phyloP scores from a whole-genome alignment of 2,329 filamentous ascomycete species.

The Scortechinia acanthostroma region DNA sequence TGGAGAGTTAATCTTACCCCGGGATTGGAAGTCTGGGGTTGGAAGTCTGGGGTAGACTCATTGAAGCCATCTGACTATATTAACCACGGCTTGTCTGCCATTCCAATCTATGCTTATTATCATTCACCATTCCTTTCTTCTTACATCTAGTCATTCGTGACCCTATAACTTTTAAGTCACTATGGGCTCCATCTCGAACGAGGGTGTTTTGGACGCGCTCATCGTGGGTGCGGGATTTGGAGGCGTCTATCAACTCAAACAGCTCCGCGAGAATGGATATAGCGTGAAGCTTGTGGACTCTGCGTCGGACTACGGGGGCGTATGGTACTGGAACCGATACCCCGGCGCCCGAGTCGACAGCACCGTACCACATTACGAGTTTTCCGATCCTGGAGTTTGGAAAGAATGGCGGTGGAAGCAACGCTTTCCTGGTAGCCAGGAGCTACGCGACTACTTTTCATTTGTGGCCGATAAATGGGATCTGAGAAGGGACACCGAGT shows the following conservation, averaged over 20 bases:
- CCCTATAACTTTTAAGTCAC: no score
- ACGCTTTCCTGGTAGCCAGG: not conserved
- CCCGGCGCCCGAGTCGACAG: slow-evolving; percentile 8
- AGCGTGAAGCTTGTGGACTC: slow-evolving; percentile 4
- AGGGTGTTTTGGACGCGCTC: no score
- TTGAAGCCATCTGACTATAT: no score
- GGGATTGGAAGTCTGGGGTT: no score
- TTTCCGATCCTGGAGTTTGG: not conserved
- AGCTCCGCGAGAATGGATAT: slow-evolving; percentile 6
- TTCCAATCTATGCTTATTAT: no score
- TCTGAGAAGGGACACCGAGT: slow-evolving; percentile 24
- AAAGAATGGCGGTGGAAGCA: not conserved
- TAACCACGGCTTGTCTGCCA: no score
- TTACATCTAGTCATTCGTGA: no score
- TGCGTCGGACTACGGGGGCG: slow-evolving; percentile 5
- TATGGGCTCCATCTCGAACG: no score
- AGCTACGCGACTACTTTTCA: not conserved
- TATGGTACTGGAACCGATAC: slow-evolving; percentile 11
- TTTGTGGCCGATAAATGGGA: slow-evolving; percentile 8
- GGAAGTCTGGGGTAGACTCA: no score
- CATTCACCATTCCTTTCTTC: no score
- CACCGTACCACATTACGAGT: not conserved
- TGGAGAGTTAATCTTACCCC: no score
- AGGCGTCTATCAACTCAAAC: slow-evolving; percentile 7
- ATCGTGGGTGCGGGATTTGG: slow-evolving; percentile 15